phyloP scores from a whole-genome alignment of 2,329 filamentous ascomycete species.

The Ustulina deusta region DNA sequence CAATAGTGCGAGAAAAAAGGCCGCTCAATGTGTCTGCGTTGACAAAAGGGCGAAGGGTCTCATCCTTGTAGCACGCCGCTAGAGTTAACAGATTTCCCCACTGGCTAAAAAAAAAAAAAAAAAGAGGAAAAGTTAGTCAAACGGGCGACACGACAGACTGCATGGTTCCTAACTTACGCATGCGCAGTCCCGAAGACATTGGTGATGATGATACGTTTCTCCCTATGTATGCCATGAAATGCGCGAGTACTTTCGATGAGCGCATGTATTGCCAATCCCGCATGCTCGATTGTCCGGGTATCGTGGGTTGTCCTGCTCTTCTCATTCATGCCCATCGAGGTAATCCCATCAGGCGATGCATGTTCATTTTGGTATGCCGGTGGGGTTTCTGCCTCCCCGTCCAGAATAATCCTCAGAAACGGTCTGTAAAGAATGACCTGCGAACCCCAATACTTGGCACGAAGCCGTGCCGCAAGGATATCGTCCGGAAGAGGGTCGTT shows the following conservation, averaged over 20 bases:
- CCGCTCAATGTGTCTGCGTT: slow-evolving; percentile 64
- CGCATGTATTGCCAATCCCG: slow-evolving; percentile 74
- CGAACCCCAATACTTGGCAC: slow-evolving; percentile 95
- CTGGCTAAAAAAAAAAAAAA: slow-evolving; percentile 70
- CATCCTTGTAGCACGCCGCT: slow-evolving; percentile 80
- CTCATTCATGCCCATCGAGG: slow-evolving; percentile 32
- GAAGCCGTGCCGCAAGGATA: slow-evolving; percentile 84
- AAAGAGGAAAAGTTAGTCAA: slow-evolving; percentile 31
- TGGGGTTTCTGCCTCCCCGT: slow-evolving; percentile 49
- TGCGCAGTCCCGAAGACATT: slow-evolving; percentile 96
- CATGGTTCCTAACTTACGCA: slow-evolving; percentile 75
- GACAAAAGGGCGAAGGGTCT: slow-evolving; percentile 69
- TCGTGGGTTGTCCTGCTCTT: slow-evolving; percentile 46
- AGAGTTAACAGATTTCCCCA: slow-evolving; percentile 97
- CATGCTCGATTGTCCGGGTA: slow-evolving; percentile 64
- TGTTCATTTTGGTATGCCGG: slow-evolving; percentile 38
- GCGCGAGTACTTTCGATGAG: slow-evolving; percentile 87
- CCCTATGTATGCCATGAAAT: slow-evolving; percentile 74
- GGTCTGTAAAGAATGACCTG: slow-evolving; percentile 90
- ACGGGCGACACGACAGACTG: background rate
- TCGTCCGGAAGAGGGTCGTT: slow-evolving; percentile 77
- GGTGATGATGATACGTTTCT: slow-evolving; percentile 82
- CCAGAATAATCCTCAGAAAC: slow-evolving; percentile 71
- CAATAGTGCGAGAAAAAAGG: slow-evolving; percentile 79
- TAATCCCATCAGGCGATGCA: slow-evolving; percentile 36